Percentiles rank a stretch among this genome's conserved stretches.
phyloP scores from a whole-genome alignment of 2,329 filamentous ascomycete species.

The Aureobasidium namibiae region DNA sequence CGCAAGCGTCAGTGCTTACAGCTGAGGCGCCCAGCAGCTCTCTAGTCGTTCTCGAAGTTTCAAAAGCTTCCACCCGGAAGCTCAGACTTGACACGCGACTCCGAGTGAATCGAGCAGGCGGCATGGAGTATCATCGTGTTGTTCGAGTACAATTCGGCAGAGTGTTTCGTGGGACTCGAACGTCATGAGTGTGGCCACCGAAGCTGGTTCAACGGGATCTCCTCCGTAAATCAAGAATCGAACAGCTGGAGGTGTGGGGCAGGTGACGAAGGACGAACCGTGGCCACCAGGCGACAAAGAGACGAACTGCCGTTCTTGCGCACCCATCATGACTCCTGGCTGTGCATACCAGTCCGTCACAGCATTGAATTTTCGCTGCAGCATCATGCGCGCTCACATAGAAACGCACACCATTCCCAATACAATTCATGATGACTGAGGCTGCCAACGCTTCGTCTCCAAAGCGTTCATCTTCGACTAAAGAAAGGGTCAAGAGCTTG shows the following conservation, averaged over 20 bases:
- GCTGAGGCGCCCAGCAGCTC: not conserved
- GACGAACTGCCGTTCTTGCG: not conserved
- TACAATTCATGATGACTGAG: not conserved
- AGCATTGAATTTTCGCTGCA: not conserved
- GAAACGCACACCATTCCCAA: not conserved
- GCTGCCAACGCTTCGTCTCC: not conserved
- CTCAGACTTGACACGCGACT: not conserved
- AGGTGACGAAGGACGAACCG: not conserved
- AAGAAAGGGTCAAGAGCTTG: constrained; percentile 12
- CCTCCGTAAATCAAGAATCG: not conserved
- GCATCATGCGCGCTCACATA: not conserved
- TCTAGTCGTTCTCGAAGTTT: constrained; percentile 1
- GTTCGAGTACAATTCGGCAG: not conserved
- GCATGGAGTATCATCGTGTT: not conserved
- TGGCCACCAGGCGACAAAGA: not conserved
- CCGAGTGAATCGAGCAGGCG: not conserved
- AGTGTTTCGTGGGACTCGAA: not conserved
- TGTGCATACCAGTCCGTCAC: not conserved
- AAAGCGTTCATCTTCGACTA: not conserved
- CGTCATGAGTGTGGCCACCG: not conserved
- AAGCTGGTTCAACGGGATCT: not conserved
- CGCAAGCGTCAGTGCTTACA: not conserved
- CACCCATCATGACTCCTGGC: not conserved
- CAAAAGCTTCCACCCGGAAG: not conserved
- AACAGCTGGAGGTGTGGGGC: not conserved